Base-by-base conservation (phyloP, 208 protist species). In the Trypanosoma platydactyli region DNA sequence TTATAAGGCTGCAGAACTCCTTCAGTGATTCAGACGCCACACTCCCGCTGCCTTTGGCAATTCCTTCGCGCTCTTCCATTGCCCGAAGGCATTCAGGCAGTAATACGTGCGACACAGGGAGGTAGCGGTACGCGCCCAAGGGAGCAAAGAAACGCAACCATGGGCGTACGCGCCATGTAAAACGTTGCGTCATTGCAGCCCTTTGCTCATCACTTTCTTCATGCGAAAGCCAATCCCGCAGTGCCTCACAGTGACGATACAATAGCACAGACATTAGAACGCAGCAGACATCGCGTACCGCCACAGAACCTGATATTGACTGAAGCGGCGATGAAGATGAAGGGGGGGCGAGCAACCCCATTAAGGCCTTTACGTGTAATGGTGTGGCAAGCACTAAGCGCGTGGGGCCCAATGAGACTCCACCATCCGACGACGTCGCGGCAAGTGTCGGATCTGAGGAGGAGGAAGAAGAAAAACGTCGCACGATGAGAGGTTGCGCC, bases 211-310 rank as follows among this genome's bases (percentile, higher is more conserved):
- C 33, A 48, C 46, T 38, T 53, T 12, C 20, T 35, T 64, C 55
- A 58, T 50, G 48, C 7, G 45, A 41, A 22, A 71, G 45, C 44
- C 57, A 58, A 18, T 16, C 9, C 5, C 38, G 50, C 40, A 72
- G 24, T 12, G 51, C 20, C 3, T n/a, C 29, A 18, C 57, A 72
- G 22, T 50, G 25, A 29, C 58, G 67, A 52, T 72, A 72, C 5
- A 72, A 51, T 13, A 72, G 54, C 33, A 72, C 67, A 45, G 58
- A 66, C 67, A 72, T 64, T 2, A 72, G 24, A 27, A 72, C 67
- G 45, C 59, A 61, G 62, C 48, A 57, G 1, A 72, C 49, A 33
- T 61, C 50, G 18, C 22, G 41, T 16, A 70, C 30, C 15, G 29
- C 45, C 4, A 24, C 25, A 7, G 38, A 66, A 33, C 61, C 52